Evolutionary conservation across 768 basidiomycete genomes (phyloP).

Genomic region (Neoboletus magnificus): DNA sequence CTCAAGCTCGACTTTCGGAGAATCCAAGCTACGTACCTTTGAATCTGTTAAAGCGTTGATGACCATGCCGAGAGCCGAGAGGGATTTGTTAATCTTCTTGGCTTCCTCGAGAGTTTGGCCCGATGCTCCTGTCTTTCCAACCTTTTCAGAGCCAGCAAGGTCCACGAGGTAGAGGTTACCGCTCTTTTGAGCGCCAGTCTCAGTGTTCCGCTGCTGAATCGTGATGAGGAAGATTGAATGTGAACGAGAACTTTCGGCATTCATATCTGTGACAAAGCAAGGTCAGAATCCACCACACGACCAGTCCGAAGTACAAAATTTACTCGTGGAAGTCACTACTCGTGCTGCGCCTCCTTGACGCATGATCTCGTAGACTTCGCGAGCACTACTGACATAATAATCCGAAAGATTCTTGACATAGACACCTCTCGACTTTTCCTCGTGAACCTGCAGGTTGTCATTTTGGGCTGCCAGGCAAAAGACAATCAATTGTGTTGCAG

Average conservation of each 20-base stretch:
- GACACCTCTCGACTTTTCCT: conserved; percentile 95
- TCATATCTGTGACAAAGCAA: conserved; percentile 73
- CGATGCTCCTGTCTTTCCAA: conserved; percentile 98
- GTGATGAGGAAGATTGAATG: conserved; percentile 99
- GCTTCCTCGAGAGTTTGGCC: conserved; percentile 99
- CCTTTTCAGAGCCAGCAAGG: conserved; percentile 97
- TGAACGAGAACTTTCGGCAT: conserved; percentile 97
- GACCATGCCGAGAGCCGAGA: conserved; percentile 98
- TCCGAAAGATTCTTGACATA: conserved; percentile 98
- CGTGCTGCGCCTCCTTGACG: conserved; percentile 89
- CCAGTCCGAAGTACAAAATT: conserved; percentile 29
- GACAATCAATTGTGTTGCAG: conserved; percentile 3
- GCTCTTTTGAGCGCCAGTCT: conserved; percentile 92
- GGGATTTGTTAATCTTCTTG: conserved; percentile 99
- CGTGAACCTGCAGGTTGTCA: conserved; percentile 97
- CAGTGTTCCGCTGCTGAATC: conserved; percentile 94
- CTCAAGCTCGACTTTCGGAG: neutral
- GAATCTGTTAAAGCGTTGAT: conserved; percentile 97
- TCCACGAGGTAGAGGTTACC: conserved; percentile 98
- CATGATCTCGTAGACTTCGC: conserved; percentile 99
- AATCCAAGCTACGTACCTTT: conserved; percentile 56
- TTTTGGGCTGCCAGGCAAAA: conserved; percentile 67
- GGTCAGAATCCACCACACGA: conserved; percentile 1
- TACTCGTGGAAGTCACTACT: conserved; percentile 92
- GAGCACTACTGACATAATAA: conserved; percentile 94